Base-by-base conservation (phyloP, 2,329 filamentous ascomycete species). In the Cytospora chrysosperma region DNA sequence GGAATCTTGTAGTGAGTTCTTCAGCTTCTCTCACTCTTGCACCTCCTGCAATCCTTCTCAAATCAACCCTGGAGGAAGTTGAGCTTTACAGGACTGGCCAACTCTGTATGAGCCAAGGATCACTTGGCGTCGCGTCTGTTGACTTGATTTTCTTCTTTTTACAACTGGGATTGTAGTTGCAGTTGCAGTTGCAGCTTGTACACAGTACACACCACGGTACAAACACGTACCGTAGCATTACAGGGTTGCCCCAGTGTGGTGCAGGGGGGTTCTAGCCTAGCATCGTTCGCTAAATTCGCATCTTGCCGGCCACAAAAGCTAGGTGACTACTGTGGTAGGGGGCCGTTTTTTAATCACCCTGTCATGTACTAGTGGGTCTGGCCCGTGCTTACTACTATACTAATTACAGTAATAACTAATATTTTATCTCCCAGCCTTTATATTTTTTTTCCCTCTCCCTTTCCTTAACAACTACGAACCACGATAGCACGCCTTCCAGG, bases 101-200 rank as follows among this genome's bases (percentile, higher is more conserved):
- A 53, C 58, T n/a, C n/a, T 62, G 26, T 60, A 68, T 26, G 17
- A 21, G 15, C 28, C 24, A 17, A 17, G 15, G 57, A 30, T 9
- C 13, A 43, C 51, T 2, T 26, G 49, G 28, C n/a, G 6, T 56
- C 55, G 55, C 15, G 55, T 30, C 28, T 49, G 17, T 58, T 57
- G 55, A 57, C 24, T 58, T 57, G 55, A 57, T 30, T 49, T 50
- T 34, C 37, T 49, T 56, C 32, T n/a, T 43, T 34, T 27, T 19
- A 34, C 54, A 27, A 19, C 34, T 19, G 7, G 12, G 9, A 43
- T 40, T n/a, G n/a, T n/a, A n/a, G n/a, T n/a, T n/a, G n/a, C n/a
- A n/a, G n/a, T 26, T 43, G 15, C 24, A 19, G 40, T 15, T 17
- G 50, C 27, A 26, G 51, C 17, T 24, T 19, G 34, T 27, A 47